Evolutionary conservation across 805 yeast genomes (phyloP).

Genomic region (Pichia rugopelliculosa): DNA sequence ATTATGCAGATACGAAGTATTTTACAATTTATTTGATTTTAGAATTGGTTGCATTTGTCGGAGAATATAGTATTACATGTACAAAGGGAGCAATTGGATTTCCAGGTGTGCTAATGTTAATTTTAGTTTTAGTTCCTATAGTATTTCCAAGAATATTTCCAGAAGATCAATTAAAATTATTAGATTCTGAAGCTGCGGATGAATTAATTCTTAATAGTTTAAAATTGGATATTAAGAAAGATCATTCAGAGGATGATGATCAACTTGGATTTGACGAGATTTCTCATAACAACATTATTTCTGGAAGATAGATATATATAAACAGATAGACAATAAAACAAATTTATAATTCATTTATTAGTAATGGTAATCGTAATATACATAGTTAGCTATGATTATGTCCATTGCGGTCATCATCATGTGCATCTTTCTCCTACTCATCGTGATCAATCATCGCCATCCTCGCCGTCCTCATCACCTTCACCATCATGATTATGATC

Average conservation of each 20-base stretch:
- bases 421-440: not conserved
- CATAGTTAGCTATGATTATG: not conserved
- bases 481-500: too few species aligned
- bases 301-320: not conserved
- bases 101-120: conserved; percentile 75
- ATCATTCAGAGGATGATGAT: not conserved
- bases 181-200: conserved; percentile 46
- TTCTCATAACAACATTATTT: not conserved
- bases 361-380: too few species aligned
- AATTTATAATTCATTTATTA: too few species aligned
- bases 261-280: not conserved
- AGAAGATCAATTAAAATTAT: conserved; percentile 44
- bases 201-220: conserved; percentile 27
- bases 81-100: conserved; percentile 92
- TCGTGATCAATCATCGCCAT: not conserved
- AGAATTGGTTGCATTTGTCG: conserved; percentile 61
- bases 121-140: conserved; percentile 51
- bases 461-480: not conserved
- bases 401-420: not conserved
- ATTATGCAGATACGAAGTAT: conserved; percentile 30
- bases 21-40: conserved; percentile 49
- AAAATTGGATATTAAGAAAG: conserved; percentile 9
- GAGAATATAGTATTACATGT: conserved; percentile 78
- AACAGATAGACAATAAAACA: too few species aligned
- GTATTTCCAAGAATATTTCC: conserved; percentile 60